Evolutionary conservation across 192 early-diverging fungal genomes (phyloP), one percentile per base, ranked within the genome.

Genomic region (Podila verticillata): DNA sequence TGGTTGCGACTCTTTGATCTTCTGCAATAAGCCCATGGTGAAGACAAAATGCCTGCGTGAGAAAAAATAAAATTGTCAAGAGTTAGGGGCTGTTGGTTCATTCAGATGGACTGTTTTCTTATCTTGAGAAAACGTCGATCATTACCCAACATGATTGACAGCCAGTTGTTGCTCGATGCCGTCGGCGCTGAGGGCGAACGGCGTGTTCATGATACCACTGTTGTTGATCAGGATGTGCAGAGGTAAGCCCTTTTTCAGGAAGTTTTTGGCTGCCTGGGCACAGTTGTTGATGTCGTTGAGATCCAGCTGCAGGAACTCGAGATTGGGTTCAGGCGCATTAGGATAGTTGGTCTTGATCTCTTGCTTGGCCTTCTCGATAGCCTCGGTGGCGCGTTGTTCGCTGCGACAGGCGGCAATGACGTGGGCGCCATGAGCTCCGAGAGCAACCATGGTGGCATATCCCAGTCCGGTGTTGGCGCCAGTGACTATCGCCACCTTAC

Each of bases 401-500:
- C 49, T 70, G 29, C 73, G 68, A 60, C 73, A 68, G 9, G 68
- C 68, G 34, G 74, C 48, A 26, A 82, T 47, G 22, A 82, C 81
- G 26, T 72, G 81, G 2, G 68, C 68, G n/a, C 66, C 66, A n/a
- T 58, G 63, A 34, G 31, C 49, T n/a, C 73, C 73, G n/a, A 82
- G 44, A 34, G 54, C 68, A 7, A 70, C 58, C 12, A 63, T 71
- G 20, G 65, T 82, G 1, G 49, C 49, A 62, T 72, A 82, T 31
- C 81, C 81, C 1, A 82, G 60, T 4, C 87, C 87, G 13, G 81
- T 62, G 44, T 83, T 89, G 30, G 79, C 81, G 0, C 87, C 87
- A 15, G 86, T 89, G 28, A 89, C 68, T n/a, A 89, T 83, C 15
- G 81, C 82, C 30, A 82, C 59, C 51, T 87, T 85, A 59, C 75